Conservation (phyloP, 1,284 basidiomycete species). For the Heterobasidion annosum region DNA sequence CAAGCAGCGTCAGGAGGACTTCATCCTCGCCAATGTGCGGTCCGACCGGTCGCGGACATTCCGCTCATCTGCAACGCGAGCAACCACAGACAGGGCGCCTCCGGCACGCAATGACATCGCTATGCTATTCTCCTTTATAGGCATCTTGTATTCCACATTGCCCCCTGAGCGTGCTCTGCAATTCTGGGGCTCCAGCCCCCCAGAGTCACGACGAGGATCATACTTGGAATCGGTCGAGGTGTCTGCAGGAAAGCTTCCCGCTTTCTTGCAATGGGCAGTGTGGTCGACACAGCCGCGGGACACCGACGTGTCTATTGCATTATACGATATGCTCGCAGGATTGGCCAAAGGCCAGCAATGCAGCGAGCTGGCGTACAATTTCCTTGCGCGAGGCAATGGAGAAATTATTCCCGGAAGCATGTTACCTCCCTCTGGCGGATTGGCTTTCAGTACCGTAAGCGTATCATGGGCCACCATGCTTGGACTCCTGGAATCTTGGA, state of each 20-base stretch:
- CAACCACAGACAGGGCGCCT: constrained; percentile 12
- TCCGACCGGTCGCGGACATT: constrained; percentile 44
- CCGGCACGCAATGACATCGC: constrained; percentile 76
- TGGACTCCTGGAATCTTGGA: constrained; percentile 44
- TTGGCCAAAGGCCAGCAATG: constrained; percentile 78
- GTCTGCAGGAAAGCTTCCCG: constrained; percentile 57
- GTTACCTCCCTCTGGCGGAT: constrained; percentile 18
- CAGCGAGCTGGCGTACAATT: constrained; percentile 80
- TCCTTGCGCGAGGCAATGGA: constrained; percentile 60
- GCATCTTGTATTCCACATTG: constrained; percentile 68
- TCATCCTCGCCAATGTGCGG: constrained; percentile 55
- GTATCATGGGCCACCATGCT: constrained; percentile 45
- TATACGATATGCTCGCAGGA: constrained; percentile 87
- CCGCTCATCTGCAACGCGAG: constrained; percentile 32
- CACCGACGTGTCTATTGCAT: constrained; percentile 62
- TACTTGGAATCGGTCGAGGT: constrained; percentile 52
- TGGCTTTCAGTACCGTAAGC: constrained; percentile 20
- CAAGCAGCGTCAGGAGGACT: constrained; percentile 86
- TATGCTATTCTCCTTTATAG: constrained; percentile 76
- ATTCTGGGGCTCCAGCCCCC: constrained; percentile 72
- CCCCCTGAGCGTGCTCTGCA: constrained; percentile 72
- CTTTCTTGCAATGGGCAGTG: constrained; percentile 83
- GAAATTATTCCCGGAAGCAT: constrained; percentile 53
- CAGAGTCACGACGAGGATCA: constrained; percentile 28
- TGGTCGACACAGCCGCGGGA: constrained; percentile 76